Base-by-base conservation (phyloP, 2,329 filamentous ascomycete genomes). In the Periglandula ipomoeae region DNA sequence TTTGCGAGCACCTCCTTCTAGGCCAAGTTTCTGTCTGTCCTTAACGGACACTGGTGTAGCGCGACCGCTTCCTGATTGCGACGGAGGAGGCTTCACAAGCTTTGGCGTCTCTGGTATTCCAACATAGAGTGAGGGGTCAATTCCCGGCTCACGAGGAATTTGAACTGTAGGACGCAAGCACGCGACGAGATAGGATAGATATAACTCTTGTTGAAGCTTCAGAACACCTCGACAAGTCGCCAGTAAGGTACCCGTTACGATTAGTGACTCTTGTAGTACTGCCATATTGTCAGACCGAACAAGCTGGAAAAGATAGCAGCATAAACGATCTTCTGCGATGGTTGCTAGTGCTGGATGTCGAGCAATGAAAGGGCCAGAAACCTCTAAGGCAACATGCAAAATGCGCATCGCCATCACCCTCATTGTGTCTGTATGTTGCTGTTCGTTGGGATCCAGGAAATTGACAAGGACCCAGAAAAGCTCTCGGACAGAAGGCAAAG, bases 331-430 rank as follows among this genome's bases (percentile, higher is more conserved):
- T 64, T 95, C 89, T 1, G 93, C 93, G 49, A 98, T 78, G 4
- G 79, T 81, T 10, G 91, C 90, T 46, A 98, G 72, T 50, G 86
- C 88, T 5, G 91, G 90, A 63, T 98, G 93, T 54, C 87, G 86
- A 44, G 90, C 88, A 61, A 98, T 96, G 7, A 90, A 95, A 4
- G 93, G 91, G 0, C 93, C 93, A 2, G 93, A 89, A 50, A 98
- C 91, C 67, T 98, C 93, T 20, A 98, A 78, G 2, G 93, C 93
- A 40, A 98, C 93, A 64, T 98, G 93, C 48, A 98, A 93, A 54
- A 98, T 97, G 39, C 93, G 82, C 55, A 98, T 71, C 17, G 93
- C 93, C 90, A 98, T 98, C 37, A 98, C 89, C 57, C 91, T 82
- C 85, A 97, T 93, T 1, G 88, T 85, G 62, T 98, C 93, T 3